These are phyloP conservation scores for Artomyces pyxidatus DNA, from an alignment of 768 basidiomycete genomes.

Conservation along the genomic window DNA sequence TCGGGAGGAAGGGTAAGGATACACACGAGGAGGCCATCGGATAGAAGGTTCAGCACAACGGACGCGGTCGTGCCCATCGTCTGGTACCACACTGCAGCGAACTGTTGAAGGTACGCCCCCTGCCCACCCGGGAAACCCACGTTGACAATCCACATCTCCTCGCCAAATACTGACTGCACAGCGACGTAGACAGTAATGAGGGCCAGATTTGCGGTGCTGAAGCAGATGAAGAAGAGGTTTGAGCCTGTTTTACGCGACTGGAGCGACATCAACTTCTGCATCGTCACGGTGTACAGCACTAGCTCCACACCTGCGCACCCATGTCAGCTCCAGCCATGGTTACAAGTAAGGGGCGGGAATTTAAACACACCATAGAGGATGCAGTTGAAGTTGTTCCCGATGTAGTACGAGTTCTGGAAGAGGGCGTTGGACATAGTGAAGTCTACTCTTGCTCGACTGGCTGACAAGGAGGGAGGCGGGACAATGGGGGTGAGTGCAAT, in stretches of 20 bases:
- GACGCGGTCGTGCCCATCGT: slow-evolving; percentile 18
- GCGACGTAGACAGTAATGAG: slow-evolving; percentile 27
- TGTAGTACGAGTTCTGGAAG: slow-evolving; percentile 19
- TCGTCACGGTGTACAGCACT: slow-evolving; percentile 19
- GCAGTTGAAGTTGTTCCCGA: slow-evolving; percentile 21
- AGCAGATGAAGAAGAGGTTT: slow-evolving; percentile 17
- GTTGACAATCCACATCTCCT: slow-evolving; percentile 30
- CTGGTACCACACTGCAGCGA: slow-evolving; percentile 23
- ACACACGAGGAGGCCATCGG: slow-evolving; percentile 32
- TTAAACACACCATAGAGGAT: slow-evolving; percentile 21
- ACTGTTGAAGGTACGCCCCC: slow-evolving; percentile 23
- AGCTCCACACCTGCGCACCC: slow-evolving; percentile 19
- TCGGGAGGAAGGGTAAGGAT: no score
- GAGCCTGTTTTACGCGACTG: not conserved
- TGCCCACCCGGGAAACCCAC: slow-evolving; percentile 27
- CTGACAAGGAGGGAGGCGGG: no score
- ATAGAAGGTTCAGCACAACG: slow-evolving; percentile 26
- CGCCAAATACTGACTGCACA: slow-evolving; percentile 23
- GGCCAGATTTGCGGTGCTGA: slow-evolving; percentile 20
- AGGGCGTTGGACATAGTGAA: not conserved
- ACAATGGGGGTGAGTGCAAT: no score
- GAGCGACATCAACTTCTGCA: slow-evolving; percentile 13
- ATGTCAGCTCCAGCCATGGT: not conserved
- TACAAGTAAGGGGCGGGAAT: not conserved
- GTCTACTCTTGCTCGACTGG: no score